A percentile compares a stretch with the other conserved stretches of the same genome.
Conservation (phyloP, 352 stramenopile species). For the Hyaloperonospora brassicae region DNA sequence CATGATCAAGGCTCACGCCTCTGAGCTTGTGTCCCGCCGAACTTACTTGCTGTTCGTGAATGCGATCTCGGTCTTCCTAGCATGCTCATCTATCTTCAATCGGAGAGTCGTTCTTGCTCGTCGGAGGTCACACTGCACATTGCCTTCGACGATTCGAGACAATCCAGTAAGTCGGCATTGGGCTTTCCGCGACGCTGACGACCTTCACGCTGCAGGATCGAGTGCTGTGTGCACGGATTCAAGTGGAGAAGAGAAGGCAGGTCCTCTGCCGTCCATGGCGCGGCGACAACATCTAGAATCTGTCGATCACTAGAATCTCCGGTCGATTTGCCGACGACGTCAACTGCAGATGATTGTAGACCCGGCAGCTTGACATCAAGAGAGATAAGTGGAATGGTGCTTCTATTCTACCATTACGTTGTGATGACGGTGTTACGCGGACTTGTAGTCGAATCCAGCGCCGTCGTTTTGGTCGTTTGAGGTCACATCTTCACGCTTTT, state of each 20-base stretch:
- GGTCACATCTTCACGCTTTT: constrained; percentile 13
- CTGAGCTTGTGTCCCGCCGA: constrained; percentile 69
- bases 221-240: too few relatives aligned
- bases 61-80: constrained; percentile 74
- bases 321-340: too few relatives aligned
- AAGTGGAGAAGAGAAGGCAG: constrained; percentile 17
- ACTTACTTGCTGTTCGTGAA: constrained; percentile 80
- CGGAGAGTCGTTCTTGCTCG: constrained; percentile 57
- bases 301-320: background rate
- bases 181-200: constrained; percentile 11
- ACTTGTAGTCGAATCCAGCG: too few relatives aligned
- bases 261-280: constrained; percentile 24
- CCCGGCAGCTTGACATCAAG: too few relatives aligned
- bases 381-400: too few relatives aligned
- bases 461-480: constrained; percentile 2
- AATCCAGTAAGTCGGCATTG: constrained; percentile 14
- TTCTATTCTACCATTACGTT: too few relatives aligned
- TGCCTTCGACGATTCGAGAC: constrained; percentile 35
- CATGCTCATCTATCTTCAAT: constrained; percentile 74
- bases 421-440: too few relatives aligned
- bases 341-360: too few relatives aligned
- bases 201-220: constrained; percentile 5
- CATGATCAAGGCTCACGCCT: constrained; percentile 85
- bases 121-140: constrained; percentile 46
- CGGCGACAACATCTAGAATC: constrained; percentile 13